Base-by-base conservation (phyloP, 495 filamentous ascomycete species). In the Penicillium coffeae region DNA sequence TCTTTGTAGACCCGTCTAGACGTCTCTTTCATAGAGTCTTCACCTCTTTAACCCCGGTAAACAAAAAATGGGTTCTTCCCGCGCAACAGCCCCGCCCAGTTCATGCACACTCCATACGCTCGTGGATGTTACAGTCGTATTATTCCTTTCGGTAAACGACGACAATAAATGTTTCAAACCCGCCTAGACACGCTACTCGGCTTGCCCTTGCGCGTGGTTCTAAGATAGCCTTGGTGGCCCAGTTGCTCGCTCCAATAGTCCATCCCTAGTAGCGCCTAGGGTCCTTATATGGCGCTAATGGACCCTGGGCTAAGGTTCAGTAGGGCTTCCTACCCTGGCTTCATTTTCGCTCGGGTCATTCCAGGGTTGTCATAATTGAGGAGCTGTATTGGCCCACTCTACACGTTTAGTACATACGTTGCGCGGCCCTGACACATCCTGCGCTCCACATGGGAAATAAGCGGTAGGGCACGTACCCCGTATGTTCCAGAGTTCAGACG, bases 241-340 rank as follows among this genome's bases (percentile, higher is more conserved):
- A 10, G 5, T 10, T 30, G 4, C 10, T 30, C n/a, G n/a, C 10
- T 10, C 10, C 25, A 30, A 30, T 30, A 30, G 25, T 30, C 10
- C 10, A 30, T 30, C 25, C 25, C 25, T 30, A 30, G 25, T 4
- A 10, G 5, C 5, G 4, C 25, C 5, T 5, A 30, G 25, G 5
- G 25, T 30, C 25, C 25, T 5, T 30, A 30, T 30, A 30, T 41
- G 38, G 38, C 38, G 47, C 47, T 32, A 43, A 34, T 46, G 5
- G 34, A n/a, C n/a, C n/a, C n/a, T n/a, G 13, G 27, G 42, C 27
- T 18, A 51, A 44, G 39, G 43, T 47, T 48, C 52, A 44, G 34
- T 47, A 42, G 38, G 41, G 19, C 44, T 36, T 25, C 33, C 25
- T 21, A 13, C 15, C 20, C 21, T 20, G 16, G 19, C 19, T 22